Base-by-base conservation (phyloP, 2,329 filamentous ascomycete genomes). In the Gyromitra esculenta region DNA sequence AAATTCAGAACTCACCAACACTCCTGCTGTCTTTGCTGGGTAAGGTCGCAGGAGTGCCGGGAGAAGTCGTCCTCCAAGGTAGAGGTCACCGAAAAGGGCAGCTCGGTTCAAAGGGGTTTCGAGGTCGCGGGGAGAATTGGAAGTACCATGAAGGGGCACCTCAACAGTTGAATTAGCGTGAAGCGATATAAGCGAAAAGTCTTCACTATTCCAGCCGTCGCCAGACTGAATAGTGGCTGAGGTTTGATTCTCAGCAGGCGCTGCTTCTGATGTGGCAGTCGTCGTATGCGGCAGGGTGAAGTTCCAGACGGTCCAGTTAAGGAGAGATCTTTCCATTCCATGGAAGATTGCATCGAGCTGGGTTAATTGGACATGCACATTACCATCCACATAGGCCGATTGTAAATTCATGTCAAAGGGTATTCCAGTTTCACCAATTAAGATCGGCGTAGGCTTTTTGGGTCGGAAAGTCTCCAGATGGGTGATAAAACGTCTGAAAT, bases 201-300 rank as follows among this genome's bases (percentile, higher is more conserved):
- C 84, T 71, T 85, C 84, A 69, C 83, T 84, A 72, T 85, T 85
- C 84, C 84, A 85, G 0, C 84, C 83, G 9, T 85, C 84, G 0
- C 84, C 84, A 7, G 83, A 83, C 77, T 83, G 83, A 41, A 83
- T 67, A n/a, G 43, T 18, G 18, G 75, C 66, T 8, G 54, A 68
- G 18, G 66, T 72, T 11, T 75, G 50, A 54, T 78, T 76, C 31
- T 77, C 76, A 11, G 75, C 65, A 1, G 77, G 76, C 11, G 25
- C 76, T 13, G 73, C 69, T 48, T 77, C 81, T 3, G 81, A 78
- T 66, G 84, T 85, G 45, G 83, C 81, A 0, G 84, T 84, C 59
- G 84, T 85, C 56, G 84, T 84, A 69, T 85, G 85, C 81, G 84
- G 84, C 5, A 85, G 76, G 0, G 84, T 85, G 15, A 85, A 84